These are phyloP conservation scores for Sarcodon aspratus DNA, from an alignment of 768 basidiomycete genomes.

Conservation along the genomic window DNA sequence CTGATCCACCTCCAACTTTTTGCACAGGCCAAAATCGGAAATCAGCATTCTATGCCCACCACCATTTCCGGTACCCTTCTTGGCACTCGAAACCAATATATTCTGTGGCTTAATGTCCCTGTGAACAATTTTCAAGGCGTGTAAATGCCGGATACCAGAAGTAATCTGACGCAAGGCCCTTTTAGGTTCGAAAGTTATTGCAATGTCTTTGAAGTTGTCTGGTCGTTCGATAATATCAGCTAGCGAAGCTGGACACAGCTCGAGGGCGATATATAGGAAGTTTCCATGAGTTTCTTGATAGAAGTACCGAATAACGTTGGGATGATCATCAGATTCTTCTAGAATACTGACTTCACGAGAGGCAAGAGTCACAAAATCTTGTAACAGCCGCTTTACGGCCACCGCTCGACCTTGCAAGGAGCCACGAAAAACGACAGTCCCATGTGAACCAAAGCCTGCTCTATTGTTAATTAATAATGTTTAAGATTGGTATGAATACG, in stretches of 20 bases:
- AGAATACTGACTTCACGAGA: slow-evolving; percentile 88
- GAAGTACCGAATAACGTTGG: slow-evolving; percentile 97
- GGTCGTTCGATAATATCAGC: slow-evolving; percentile 81
- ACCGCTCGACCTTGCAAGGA: slow-evolving; percentile 96
- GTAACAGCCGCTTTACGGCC: slow-evolving; percentile 93
- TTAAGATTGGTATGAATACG: background rate
- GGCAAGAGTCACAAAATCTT: slow-evolving; percentile 92
- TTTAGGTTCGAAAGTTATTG: slow-evolving; percentile 74
- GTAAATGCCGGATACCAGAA: slow-evolving; percentile 80
- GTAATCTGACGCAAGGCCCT: slow-evolving; percentile 81
- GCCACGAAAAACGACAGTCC: slow-evolving; percentile 90
- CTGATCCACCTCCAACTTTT: slow-evolving; percentile 91
- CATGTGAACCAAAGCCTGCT: slow-evolving; percentile 88
- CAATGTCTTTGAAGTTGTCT: slow-evolving; percentile 67
- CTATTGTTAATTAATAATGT: slow-evolving; percentile 2
- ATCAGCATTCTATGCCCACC: slow-evolving; percentile 72
- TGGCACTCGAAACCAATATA: slow-evolving; percentile 74
- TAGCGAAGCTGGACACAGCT: slow-evolving; percentile 84
- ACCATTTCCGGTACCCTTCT: slow-evolving; percentile 35
- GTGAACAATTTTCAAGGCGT: slow-evolving; percentile 93
- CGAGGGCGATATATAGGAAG: slow-evolving; percentile 96
- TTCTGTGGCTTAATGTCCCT: slow-evolving; percentile 99
- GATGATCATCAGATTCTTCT: slow-evolving; percentile 96
- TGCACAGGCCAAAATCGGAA: slow-evolving; percentile 96
- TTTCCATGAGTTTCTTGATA: slow-evolving; percentile 91